Percentiles rank a stretch among this genome's conserved stretches.
These are phyloP conservation scores for Penicillium alfredii DNA, from an alignment of 495 filamentous ascomycete species.

Conservation along the genomic window DNA sequence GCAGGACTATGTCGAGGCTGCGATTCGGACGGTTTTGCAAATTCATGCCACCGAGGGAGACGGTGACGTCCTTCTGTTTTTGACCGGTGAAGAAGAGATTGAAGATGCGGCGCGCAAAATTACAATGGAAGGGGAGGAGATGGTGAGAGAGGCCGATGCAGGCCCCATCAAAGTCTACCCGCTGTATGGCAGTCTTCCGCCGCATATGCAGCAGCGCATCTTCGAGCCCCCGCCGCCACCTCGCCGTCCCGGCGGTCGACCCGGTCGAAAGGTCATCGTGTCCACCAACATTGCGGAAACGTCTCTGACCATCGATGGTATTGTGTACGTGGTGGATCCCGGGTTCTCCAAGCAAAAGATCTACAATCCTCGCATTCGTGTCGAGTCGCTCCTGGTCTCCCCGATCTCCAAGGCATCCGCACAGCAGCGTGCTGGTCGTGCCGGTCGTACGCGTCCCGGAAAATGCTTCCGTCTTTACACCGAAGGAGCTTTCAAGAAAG, in stretches of 20 bases:
- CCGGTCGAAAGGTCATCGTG: constrained; percentile 92
- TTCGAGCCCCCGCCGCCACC: constrained; percentile 83
- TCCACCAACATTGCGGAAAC: constrained; percentile 99
- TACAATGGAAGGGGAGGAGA: constrained; percentile 80
- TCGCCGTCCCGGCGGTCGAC: constrained; percentile 64
- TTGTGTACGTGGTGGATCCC: constrained; percentile 97
- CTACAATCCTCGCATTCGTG: constrained; percentile 93
- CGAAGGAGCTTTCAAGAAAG: constrained; percentile 93
- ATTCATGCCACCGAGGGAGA: constrained; percentile 91
- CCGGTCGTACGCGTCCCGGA: constrained; percentile 93
- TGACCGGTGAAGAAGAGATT: constrained; percentile 98
- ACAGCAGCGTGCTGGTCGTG: constrained; percentile 95
- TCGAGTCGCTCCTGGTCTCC: constrained; percentile 92
- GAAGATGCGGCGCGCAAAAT: constrained; percentile 95
- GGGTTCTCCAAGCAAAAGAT: constrained; percentile 99
- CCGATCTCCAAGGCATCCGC: constrained; percentile 98
- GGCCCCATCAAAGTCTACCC: constrained; percentile 88
- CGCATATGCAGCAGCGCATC: constrained; percentile 86
- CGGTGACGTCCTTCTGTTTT: constrained; percentile 91
- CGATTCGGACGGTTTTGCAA: constrained; percentile 88
- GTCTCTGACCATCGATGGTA: constrained; percentile 94
- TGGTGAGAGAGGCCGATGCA: constrained; percentile 81
- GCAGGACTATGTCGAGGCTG: constrained; percentile 93
- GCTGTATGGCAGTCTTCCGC: constrained; percentile 89
- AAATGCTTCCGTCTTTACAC: constrained; percentile 98